Percentiles rank a stretch among this genome's conserved stretches.
phyloP scores from a whole-genome alignment of 768 basidiomycete species.

The Tylopilus felleus region DNA sequence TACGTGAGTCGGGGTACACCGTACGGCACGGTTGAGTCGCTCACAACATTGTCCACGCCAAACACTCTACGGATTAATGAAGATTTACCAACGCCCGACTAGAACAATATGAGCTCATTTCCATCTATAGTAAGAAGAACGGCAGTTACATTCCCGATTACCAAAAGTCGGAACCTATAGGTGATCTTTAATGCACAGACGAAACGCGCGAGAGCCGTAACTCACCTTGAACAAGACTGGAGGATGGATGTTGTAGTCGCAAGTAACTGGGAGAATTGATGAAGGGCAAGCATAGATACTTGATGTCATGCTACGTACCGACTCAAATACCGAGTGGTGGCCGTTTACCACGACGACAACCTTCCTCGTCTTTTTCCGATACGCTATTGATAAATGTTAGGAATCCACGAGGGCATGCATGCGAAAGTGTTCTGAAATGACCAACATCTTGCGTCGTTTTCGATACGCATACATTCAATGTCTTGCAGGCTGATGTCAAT shows the following conservation, averaged over 20 bases:
- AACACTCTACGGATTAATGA: constrained; percentile 11
- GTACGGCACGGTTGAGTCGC: neutral
- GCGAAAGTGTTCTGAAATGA: neutral
- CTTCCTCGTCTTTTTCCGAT: constrained; percentile 9
- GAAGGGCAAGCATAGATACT: neutral
- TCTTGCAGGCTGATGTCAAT: constrained; percentile 7
- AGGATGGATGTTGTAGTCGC: constrained; percentile 8
- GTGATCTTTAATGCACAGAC: neutral
- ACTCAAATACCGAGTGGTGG: neutral
- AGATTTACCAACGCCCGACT: constrained; percentile 18
- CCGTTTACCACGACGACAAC: constrained; percentile 6
- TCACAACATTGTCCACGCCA: constrained; percentile 11
- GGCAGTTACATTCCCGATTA: constrained; percentile 14
- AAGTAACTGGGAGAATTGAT: constrained; percentile 2
- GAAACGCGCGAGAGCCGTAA: neutral
- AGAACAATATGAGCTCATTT: neutral
- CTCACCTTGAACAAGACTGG: constrained; percentile 12
- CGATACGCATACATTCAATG: neutral
- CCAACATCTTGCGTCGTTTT: constrained; percentile 4
- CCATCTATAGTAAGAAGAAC: neutral
- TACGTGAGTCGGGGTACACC: neutral
- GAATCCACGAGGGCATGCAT: neutral
- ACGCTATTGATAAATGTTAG: constrained; percentile 2
- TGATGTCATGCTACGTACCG: neutral
- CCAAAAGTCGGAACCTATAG: constrained; percentile 13